Percentiles rank a stretch among this genome's conserved stretches.
Evolutionary conservation across 768 basidiomycete species (phyloP).

Genomic region (Tricholoma saponaceum): DNA sequence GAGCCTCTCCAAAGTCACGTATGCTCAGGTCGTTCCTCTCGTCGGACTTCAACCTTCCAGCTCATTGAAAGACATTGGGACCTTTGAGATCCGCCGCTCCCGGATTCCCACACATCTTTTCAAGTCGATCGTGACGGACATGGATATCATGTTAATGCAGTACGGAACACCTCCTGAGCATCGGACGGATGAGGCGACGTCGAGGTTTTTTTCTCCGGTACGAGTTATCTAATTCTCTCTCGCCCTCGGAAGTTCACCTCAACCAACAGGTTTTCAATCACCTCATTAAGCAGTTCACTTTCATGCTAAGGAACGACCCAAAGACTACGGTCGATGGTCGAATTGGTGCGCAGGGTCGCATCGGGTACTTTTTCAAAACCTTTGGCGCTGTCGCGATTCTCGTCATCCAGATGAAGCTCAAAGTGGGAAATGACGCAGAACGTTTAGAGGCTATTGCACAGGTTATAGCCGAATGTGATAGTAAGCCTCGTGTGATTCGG

Average conservation of each 20-base stretch:
- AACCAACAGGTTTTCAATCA: constrained; percentile 16
- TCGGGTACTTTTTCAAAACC: constrained; percentile 17
- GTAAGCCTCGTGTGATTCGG: constrained; percentile 9
- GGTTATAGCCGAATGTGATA: constrained; percentile 18
- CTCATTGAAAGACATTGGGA: constrained; percentile 11
- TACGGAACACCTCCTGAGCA: constrained; percentile 17
- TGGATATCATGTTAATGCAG: constrained; percentile 19
- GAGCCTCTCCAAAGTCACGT: constrained; percentile 19
- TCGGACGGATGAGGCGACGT: constrained; percentile 17
- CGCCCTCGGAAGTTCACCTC: constrained; percentile 10
- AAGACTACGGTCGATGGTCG: constrained; percentile 13
- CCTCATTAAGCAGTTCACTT: constrained; percentile 14
- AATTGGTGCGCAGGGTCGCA: constrained; percentile 6
- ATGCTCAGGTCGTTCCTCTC: constrained; percentile 13
- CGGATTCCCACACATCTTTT: constrained; percentile 21
- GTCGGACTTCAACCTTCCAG: constrained; percentile 14
- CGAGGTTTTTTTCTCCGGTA: constrained; percentile 19
- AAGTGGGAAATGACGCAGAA: constrained; percentile 11
- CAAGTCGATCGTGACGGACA: constrained; percentile 16
- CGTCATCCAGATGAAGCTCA: constrained; percentile 16
- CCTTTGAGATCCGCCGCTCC: constrained; percentile 19
- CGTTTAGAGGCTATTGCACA: constrained; percentile 3
- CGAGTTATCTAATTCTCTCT: constrained; percentile 5
- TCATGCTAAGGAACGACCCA: constrained; percentile 16
- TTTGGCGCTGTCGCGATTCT: constrained; percentile 17